Conservation (phyloP, 2,329 filamentous ascomycete species). For the Penicillium sp. region DNA sequence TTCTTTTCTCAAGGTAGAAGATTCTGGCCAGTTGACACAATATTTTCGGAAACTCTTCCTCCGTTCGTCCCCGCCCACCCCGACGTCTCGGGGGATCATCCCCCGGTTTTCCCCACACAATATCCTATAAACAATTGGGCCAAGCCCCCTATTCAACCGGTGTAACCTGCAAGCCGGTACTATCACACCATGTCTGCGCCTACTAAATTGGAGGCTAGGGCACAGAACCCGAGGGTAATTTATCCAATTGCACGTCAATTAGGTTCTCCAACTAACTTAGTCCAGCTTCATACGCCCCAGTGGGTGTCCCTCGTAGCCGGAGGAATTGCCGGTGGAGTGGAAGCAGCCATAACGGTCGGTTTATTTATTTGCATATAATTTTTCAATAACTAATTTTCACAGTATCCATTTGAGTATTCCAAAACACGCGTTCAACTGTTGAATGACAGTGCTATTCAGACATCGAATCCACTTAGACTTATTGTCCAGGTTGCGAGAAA, state of each 20-base stretch:
- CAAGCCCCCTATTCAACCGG: neutral
- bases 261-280: neutral
- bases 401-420: slow-evolving; percentile 67
- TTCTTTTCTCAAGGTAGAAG: no score
- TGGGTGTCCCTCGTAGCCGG: slow-evolving; percentile 53
- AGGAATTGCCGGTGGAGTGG: slow-evolving; percentile 54
- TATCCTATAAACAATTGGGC: neutral
- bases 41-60: no score
- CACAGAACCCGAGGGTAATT: slow-evolving; percentile 1
- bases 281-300: slow-evolving; percentile 32
- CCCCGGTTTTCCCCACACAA: neutral
- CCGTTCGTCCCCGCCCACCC: no score
- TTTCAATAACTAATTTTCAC: neutral
- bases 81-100: neutral
- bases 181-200: neutral
- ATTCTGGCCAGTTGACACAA: no score
- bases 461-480: slow-evolving; percentile 36
- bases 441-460: neutral
- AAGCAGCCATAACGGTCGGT: slow-evolving; percentile 51
- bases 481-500: slow-evolving; percentile 55
- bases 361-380: neutral
- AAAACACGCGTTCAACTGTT: slow-evolving; percentile 45
- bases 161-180: neutral
- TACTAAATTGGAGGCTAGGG: neutral
- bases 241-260: neutral